Percentiles rank a stretch among this genome's conserved stretches.
Evolutionary conservation across 257 asterid species (phyloP).

Genomic region (Fraxinus pennsylvanica): DNA sequence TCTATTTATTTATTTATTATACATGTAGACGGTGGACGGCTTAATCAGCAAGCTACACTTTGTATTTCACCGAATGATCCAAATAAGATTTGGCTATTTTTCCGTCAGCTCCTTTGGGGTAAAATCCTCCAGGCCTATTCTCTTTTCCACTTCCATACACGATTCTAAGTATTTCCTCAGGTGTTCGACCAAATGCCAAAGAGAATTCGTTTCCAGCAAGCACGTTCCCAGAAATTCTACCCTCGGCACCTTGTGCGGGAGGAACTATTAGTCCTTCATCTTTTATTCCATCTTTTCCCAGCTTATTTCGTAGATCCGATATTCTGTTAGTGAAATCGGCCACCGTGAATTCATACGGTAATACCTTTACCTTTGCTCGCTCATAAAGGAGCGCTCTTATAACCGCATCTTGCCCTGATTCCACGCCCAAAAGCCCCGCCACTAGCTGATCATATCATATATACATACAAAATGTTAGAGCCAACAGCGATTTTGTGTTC

Average conservation of each 20-base stretch:
- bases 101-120: slow-evolving; percentile 74
- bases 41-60: background rate
- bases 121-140: slow-evolving; percentile 69
- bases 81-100: slow-evolving; percentile 57
- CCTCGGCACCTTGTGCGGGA: slow-evolving; percentile 55
- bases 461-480: background rate
- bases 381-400: slow-evolving; percentile 49
- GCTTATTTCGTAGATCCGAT: slow-evolving; percentile 46
- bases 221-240: slow-evolving; percentile 53
- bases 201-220: slow-evolving; percentile 58
- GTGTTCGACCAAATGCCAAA: slow-evolving; percentile 57
- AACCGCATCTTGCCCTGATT: slow-evolving; percentile 76
- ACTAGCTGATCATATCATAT: slow-evolving; percentile 40
- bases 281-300: slow-evolving; percentile 59
- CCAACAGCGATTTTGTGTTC: too few relatives aligned
- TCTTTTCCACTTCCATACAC: slow-evolving; percentile 63
- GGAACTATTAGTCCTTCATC: slow-evolving; percentile 73
- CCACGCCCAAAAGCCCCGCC: slow-evolving; percentile 67
- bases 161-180: slow-evolving; percentile 68
- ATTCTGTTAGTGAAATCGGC: slow-evolving; percentile 55
- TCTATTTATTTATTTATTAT: background rate
- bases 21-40: background rate
- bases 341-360: slow-evolving; percentile 48
- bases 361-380: slow-evolving; percentile 36
- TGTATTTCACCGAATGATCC: background rate